phyloP scores from a whole-genome alignment of 2,329 filamentous ascomycete genomes.

The Plectosphaerella plurivora region DNA sequence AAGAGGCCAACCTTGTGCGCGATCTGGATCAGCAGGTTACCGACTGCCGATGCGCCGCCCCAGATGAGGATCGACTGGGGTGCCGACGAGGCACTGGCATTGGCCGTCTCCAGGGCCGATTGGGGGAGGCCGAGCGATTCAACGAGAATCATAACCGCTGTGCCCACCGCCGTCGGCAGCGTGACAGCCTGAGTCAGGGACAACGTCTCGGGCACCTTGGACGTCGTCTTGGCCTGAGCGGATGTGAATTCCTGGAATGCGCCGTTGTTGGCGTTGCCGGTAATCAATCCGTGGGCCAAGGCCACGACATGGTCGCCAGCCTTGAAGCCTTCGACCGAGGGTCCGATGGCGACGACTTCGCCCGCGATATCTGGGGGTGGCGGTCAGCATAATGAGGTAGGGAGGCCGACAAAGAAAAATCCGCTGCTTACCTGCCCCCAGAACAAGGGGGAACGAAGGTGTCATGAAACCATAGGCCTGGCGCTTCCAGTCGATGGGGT shows the following conservation, averaged over 20 bases:
- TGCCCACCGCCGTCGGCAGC: conserved; percentile 1
- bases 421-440: conserved; percentile 8
- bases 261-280: conserved; percentile 2
- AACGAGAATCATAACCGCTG: conserved; percentile 1
- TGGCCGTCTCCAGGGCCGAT: neutral
- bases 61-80: conserved; percentile 5
- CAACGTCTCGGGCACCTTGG: neutral
- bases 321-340: conserved; percentile 14
- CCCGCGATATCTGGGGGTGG: conserved; percentile 15
- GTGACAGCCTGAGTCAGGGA: conserved; percentile 2
- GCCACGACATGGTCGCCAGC: conserved; percentile 17
- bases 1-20: conserved; percentile 11
- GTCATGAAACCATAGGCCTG: conserved; percentile 16
- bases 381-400: neutral
- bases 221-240: neutral
- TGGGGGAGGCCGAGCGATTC: conserved; percentile 3
- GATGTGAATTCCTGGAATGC: conserved; percentile 4
- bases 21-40: conserved; percentile 10
- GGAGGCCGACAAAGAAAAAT: neutral
- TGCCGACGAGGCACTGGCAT: neutral
- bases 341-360: conserved; percentile 15
- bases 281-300: conserved; percentile 1
- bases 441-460: conserved; percentile 6
- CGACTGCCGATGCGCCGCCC: conserved; percentile 10
- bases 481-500: conserved; percentile 18